Percentiles rank a stretch among this genome's conserved stretches.
phyloP scores from a whole-genome alignment of 202 grass and related monocot genomes.

The Dendrocalamus latiflorus region DNA sequence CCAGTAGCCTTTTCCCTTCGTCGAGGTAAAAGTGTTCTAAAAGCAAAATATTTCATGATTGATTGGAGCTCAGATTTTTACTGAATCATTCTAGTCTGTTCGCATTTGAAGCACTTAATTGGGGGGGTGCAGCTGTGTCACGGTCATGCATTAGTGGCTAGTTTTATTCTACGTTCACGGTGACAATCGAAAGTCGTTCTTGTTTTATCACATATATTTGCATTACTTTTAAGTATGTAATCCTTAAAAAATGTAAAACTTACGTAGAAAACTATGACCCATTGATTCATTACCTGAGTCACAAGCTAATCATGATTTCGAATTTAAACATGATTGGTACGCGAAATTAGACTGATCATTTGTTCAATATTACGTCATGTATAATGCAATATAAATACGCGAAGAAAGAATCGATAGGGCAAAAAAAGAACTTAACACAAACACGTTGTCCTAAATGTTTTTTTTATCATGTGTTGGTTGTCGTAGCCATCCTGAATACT shows the following conservation, averaged over 20 bases:
- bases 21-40: no score
- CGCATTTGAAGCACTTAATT: no score
- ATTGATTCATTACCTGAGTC: no score
- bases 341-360: not conserved
- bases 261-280: no score
- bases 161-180: not conserved
- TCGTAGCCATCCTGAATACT: no score
- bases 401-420: not conserved
- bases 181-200: not conserved
- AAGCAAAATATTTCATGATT: no score
- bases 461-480: no score
- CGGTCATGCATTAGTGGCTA: no score
- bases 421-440: not conserved
- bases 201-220: not conserved
- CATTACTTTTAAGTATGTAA: not conserved
- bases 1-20: not conserved
- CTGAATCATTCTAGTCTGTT: no score
- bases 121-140: no score
- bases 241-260: no score
- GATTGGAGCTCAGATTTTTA: no score
- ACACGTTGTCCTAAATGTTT: not conserved
- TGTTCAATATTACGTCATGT: not conserved
- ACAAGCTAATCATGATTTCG: not conserved
- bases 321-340: not conserved
- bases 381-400: not conserved